Evolutionary conservation across 176 grass and related monocot species (phyloP).

Genomic region (Pontederia crassipes): DNA sequence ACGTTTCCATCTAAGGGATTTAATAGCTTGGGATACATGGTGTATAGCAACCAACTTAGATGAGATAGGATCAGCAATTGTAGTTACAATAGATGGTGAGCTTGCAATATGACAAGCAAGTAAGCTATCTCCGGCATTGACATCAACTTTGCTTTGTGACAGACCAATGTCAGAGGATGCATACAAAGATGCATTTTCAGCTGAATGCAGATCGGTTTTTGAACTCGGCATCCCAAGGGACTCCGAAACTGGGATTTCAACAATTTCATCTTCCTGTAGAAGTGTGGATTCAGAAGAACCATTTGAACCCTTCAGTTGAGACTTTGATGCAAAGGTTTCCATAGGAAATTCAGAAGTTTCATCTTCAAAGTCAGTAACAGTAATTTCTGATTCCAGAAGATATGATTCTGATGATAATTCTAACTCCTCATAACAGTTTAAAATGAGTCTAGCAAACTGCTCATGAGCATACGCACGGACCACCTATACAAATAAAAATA

Average conservation of each 20-base stretch:
- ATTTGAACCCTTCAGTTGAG: conserved; percentile 27
- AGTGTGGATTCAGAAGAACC: conserved; percentile 21
- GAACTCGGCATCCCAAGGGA: conserved; percentile 14
- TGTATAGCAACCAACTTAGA: conserved; percentile 98
- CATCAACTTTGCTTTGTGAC: conserved; percentile 21
- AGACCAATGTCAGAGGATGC: conserved; percentile 25
- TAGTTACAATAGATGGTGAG: conserved; percentile 34
- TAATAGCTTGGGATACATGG: conserved; percentile 91
- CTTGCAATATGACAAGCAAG: conserved; percentile 48
- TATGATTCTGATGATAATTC: conserved; percentile 76
- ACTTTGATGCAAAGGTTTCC: conserved; percentile 42
- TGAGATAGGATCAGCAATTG: conserved; percentile 75
- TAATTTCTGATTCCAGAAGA: conserved; percentile 82
- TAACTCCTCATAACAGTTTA: conserved; percentile 86
- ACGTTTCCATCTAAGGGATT: conserved; percentile 93
- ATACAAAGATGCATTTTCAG: conserved; percentile 28
- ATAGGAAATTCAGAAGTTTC: conserved; percentile 56
- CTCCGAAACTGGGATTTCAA: conserved; percentile 28
- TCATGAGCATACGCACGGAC: conserved; percentile 87
- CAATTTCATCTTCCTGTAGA: conserved; percentile 14
- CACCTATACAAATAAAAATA: conserved; percentile 40
- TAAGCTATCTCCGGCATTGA: conserved; percentile 27
- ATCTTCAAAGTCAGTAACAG: conserved; percentile 82
- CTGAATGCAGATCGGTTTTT: conserved; percentile 13
- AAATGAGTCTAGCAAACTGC: conserved; percentile 93